These are phyloP conservation scores for Martiniozyma abietophila DNA, from an alignment of 805 yeast species.

Conservation along the genomic window DNA sequence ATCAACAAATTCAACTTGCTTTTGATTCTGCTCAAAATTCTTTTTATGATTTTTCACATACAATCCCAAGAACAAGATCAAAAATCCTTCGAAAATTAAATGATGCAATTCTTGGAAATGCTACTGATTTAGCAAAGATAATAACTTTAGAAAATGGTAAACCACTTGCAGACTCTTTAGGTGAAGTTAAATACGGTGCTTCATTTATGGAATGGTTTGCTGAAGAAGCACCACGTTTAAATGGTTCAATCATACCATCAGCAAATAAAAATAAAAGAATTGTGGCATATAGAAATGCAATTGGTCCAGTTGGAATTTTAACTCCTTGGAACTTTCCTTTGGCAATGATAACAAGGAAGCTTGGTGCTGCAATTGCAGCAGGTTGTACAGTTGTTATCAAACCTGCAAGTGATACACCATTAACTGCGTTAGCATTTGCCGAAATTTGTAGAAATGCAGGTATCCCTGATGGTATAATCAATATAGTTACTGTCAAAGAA, in stretches of 20 bases:
- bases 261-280: constrained; percentile 39
- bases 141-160: constrained; percentile 72
- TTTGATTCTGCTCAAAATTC: constrained; percentile 44
- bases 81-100: constrained; percentile 43
- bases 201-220: constrained; percentile 83
- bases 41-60: constrained; percentile 37
- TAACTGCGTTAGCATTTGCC: constrained; percentile 61
- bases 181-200: constrained; percentile 62
- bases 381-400: constrained; percentile 73
- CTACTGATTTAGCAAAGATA: constrained; percentile 55
- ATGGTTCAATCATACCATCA: constrained; percentile 57
- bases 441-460: constrained; percentile 56
- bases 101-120: constrained; percentile 43
- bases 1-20: constrained; percentile 42
- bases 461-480: constrained; percentile 60
- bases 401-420: constrained; percentile 72
- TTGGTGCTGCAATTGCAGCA: constrained; percentile 74
- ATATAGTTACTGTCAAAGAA: constrained; percentile 44
- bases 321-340: constrained; percentile 85
- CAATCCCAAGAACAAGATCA: constrained; percentile 49
- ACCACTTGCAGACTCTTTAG: constrained; percentile 58
- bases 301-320: constrained; percentile 71
- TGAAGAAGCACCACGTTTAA: constrained; percentile 65
- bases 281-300: constrained; percentile 54
- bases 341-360: constrained; percentile 67